Conservation (phyloP, 1,284 basidiomycete genomes). For the Porodaedalea pini region DNA sequence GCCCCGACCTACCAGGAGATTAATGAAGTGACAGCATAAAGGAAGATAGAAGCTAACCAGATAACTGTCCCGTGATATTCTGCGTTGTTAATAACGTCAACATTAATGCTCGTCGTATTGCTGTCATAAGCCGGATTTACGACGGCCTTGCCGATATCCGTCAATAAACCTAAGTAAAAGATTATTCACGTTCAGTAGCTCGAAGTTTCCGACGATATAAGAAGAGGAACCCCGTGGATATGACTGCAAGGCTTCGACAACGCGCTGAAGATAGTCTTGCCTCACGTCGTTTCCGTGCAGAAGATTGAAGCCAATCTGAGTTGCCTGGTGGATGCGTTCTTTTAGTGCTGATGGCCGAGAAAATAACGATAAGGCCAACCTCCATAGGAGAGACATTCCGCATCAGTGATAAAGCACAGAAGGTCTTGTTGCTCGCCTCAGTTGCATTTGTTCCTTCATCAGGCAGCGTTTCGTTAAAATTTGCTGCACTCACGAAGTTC, state of each 20-base stretch:
- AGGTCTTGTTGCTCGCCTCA: slow-evolving; percentile 18
- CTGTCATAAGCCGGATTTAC: slow-evolving; percentile 42
- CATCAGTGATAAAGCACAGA: slow-evolving; percentile 36
- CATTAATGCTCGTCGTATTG: slow-evolving; percentile 35
- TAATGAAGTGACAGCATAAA: slow-evolving; percentile 5
- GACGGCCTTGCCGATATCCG: slow-evolving; percentile 42
- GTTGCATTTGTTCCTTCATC: slow-evolving; percentile 19
- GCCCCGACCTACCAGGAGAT: slow-evolving; percentile 31
- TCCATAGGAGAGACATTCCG: slow-evolving; percentile 32
- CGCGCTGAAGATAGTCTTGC: slow-evolving; percentile 32
- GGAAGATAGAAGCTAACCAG: slow-evolving; percentile 26
- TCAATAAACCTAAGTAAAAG: slow-evolving; percentile 33
- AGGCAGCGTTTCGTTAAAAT: slow-evolving; percentile 34
- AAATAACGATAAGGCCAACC: slow-evolving; percentile 22
- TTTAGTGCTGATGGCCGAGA: background rate
- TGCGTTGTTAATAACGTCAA: slow-evolving; percentile 35
- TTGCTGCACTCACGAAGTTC: slow-evolving; percentile 38
- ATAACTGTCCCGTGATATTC: slow-evolving; percentile 44
- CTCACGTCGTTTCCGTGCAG: slow-evolving; percentile 36
- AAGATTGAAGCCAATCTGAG: slow-evolving; percentile 41
- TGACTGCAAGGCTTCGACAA: slow-evolving; percentile 37
- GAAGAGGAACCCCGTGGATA: slow-evolving; percentile 36
- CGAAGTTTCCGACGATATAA: background rate
- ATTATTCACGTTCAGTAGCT: background rate
- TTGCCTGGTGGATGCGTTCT: slow-evolving; percentile 23